Evolutionary conservation across 2,329 filamentous ascomycete species (phyloP).

Genomic region (Calonectria naviculata): DNA sequence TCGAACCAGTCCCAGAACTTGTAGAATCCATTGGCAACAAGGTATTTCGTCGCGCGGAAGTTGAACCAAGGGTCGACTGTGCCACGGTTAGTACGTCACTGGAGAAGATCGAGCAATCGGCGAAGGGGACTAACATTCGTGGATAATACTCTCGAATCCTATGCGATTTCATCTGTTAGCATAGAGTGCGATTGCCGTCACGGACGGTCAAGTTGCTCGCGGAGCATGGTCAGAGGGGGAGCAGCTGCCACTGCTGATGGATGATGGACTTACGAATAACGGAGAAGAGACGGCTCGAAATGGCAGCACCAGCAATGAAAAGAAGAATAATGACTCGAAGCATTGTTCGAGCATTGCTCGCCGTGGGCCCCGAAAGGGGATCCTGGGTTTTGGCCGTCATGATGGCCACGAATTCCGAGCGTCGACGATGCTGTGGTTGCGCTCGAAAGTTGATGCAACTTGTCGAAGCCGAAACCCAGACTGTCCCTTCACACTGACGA

Average conservation of each 20-base stretch:
- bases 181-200: slow-evolving; percentile 9
- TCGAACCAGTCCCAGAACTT: slow-evolving; percentile 99
- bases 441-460: slow-evolving; percentile 46
- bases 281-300: slow-evolving; percentile 95
- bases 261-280: slow-evolving; percentile 83
- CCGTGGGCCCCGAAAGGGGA: slow-evolving; percentile 80
- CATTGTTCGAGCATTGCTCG: slow-evolving; percentile 84
- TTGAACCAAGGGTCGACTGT: slow-evolving; percentile 99
- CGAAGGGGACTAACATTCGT: slow-evolving; percentile 83
- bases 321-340: slow-evolving; percentile 90
- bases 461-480: slow-evolving; percentile 41
- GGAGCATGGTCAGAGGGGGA: neutral
- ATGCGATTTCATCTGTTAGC: slow-evolving; percentile 44
- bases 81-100: slow-evolving; percentile 40
- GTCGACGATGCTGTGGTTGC: slow-evolving; percentile 42
- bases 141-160: slow-evolving; percentile 99
- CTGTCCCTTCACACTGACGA: slow-evolving; percentile 35
- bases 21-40: slow-evolving; percentile 97
- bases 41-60: slow-evolving; percentile 97
- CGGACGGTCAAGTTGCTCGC: neutral
- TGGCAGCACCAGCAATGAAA: slow-evolving; percentile 90
- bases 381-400: slow-evolving; percentile 61
- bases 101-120: slow-evolving; percentile 17
- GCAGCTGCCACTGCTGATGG: neutral
- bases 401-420: slow-evolving; percentile 47